Evolutionary conservation across 139 green algal genomes (phyloP).

Genomic region (Tetradesmus obliquus): DNA sequence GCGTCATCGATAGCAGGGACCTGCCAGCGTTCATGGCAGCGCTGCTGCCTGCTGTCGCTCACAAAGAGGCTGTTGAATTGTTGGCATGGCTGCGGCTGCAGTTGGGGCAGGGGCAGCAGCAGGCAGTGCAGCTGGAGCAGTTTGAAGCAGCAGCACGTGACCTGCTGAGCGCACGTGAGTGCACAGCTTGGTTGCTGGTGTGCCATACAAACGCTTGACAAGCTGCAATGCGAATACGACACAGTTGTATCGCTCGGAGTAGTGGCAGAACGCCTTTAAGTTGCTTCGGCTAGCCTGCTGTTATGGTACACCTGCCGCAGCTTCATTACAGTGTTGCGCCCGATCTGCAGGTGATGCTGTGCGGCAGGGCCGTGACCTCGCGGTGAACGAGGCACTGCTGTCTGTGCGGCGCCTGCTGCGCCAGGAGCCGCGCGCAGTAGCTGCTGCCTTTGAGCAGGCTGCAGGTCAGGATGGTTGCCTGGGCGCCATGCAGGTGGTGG

Average conservation of each 20-base stretch:
- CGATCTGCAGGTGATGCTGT: conserved; percentile 12
- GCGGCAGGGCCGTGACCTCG: conserved; percentile 36
- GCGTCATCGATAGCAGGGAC: conserved; percentile 6
- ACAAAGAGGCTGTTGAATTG: conserved; percentile 6
- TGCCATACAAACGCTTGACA: neutral
- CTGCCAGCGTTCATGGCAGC: neutral
- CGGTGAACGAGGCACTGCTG: conserved; percentile 61
- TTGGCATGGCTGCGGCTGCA: conserved; percentile 49
- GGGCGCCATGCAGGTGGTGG: conserved; percentile 53
- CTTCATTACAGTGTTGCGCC: neutral
- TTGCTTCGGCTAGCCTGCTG: neutral
- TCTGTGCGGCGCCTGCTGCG: conserved; percentile 68
- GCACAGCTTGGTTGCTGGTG: too few species aligned
- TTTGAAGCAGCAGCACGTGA: conserved; percentile 47
- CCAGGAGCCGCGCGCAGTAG: conserved; percentile 49
- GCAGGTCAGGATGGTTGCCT: conserved; percentile 53
- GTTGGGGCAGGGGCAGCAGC: conserved; percentile 67
- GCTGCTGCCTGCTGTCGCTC: conserved; percentile 16
- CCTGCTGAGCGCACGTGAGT: conserved; percentile 57
- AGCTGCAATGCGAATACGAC: neutral
- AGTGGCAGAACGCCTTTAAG: neutral
- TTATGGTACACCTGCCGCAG: neutral
- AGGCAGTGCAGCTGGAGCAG: neutral
- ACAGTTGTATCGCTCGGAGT: neutral
- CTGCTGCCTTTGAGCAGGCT: conserved; percentile 51